Evolutionary conservation across 805 yeast species (phyloP).

Genomic region (Yamadazyma laniorum): DNA sequence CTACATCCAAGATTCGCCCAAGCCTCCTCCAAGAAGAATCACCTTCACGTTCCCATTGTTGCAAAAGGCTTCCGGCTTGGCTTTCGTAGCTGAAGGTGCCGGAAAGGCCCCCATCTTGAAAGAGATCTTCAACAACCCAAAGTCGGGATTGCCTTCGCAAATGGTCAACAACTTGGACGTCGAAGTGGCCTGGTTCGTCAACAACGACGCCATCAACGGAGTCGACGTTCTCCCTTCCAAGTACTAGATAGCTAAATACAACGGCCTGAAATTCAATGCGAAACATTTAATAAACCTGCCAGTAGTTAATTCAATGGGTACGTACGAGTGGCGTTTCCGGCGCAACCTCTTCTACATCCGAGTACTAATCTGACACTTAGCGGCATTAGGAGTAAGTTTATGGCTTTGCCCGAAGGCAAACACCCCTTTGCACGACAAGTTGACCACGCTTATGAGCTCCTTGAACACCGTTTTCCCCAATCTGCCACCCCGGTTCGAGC

Average conservation of each 20-base stretch:
- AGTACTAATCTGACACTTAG: slow-evolving; percentile 8
- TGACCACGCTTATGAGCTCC: slow-evolving; percentile 60
- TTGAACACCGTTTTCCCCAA: slow-evolving; percentile 70
- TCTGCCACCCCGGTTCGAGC: slow-evolving; percentile 62
- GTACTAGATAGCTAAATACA: slow-evolving; percentile 22
- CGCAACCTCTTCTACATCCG: no score
- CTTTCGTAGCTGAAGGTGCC: slow-evolving; percentile 88
- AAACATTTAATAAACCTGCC: not conserved
- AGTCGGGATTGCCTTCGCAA: slow-evolving; percentile 63
- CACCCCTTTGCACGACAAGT: slow-evolving; percentile 52
- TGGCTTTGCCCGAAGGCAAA: slow-evolving; percentile 73
- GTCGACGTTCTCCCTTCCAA: slow-evolving; percentile 45
- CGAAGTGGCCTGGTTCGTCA: slow-evolving; percentile 79
- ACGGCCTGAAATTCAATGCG: not conserved
- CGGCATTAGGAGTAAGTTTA: slow-evolving; percentile 42
- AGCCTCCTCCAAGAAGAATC: slow-evolving; percentile 91
- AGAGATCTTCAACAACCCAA: slow-evolving; percentile 59
- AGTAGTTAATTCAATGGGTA: no score
- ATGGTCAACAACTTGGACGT: slow-evolving; percentile 61
- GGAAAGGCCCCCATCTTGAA: slow-evolving; percentile 73
- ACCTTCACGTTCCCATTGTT: slow-evolving; percentile 82
- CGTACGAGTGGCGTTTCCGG: no score
- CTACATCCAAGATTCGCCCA: slow-evolving; percentile 78
- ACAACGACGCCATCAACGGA: slow-evolving; percentile 70
- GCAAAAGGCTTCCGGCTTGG: slow-evolving; percentile 50